A percentile compares a stretch with the other conserved stretches of the same genome.
These are phyloP conservation scores for Arabis alpina DNA, from an alignment of 345 rosid species.

Conservation along the genomic window DNA sequence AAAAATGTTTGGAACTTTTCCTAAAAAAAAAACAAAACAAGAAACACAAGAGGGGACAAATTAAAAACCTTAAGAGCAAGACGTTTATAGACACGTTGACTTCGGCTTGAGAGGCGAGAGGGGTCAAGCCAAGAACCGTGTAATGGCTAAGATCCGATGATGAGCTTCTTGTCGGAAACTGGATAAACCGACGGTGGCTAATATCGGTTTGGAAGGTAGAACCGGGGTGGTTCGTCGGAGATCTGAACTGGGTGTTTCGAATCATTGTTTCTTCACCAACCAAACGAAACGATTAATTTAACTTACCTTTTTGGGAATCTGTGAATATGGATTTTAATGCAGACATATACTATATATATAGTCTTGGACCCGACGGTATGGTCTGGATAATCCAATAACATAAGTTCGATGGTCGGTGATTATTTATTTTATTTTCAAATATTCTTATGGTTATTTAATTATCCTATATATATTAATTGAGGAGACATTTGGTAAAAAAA, in stretches of 20 bases:
- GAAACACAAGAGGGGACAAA: not conserved
- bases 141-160: conserved; percentile 31
- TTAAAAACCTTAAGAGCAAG: conserved; percentile 43
- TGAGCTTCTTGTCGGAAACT: conserved; percentile 28
- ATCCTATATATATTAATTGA: no score
- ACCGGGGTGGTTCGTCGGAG: conserved; percentile 33
- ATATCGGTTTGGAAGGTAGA: conserved; percentile 14
- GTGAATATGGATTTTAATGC: not conserved
- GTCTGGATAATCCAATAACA: conserved; percentile 29
- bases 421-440: not conserved
- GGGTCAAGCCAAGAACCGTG: conserved; percentile 44
- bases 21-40: not conserved
- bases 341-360: conserved; percentile 1
- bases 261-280: conserved; percentile 41
- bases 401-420: conserved; percentile 4
- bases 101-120: conserved; percentile 40
- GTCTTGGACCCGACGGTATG: conserved; percentile 31
- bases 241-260: conserved; percentile 32
- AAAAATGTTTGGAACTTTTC: not conserved
- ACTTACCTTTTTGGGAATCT: conserved; percentile 1
- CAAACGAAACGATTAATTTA: not conserved
- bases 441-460: no score
- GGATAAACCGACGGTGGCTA: not conserved
- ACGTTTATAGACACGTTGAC: conserved; percentile 43
- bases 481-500: no score